Conservation (phyloP, 2,329 filamentous ascomycete species). For the Cordyceps tenuipes region DNA sequence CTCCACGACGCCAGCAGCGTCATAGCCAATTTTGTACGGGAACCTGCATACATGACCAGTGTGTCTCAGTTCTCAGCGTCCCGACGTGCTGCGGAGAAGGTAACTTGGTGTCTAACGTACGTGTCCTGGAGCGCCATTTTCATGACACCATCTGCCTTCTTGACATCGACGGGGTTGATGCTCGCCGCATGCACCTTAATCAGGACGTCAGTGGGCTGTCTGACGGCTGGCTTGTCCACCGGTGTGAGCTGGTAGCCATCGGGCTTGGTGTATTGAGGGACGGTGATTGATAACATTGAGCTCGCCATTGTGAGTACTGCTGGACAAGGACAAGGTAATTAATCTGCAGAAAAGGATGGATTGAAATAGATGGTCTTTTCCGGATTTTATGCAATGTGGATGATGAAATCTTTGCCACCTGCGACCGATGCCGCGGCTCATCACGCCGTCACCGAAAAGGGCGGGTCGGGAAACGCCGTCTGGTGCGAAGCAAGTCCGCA, state of each 20-base stretch:
- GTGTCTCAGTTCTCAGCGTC: too few species aligned
- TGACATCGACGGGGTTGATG: slow-evolving; percentile 38
- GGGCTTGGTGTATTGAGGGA: slow-evolving; percentile 16
- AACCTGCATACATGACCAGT: slow-evolving; percentile 3
- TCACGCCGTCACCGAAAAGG: neutral
- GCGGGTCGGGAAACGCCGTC: neutral
- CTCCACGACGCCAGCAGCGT: slow-evolving; percentile 5
- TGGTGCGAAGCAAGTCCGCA: slow-evolving; percentile 3
- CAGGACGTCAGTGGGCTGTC: slow-evolving; percentile 18
- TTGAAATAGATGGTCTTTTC: neutral
- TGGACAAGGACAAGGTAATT: too few species aligned
- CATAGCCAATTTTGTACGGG: slow-evolving; percentile 7
- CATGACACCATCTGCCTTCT: slow-evolving; percentile 28
- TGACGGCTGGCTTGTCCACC: slow-evolving; percentile 18
- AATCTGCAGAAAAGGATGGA: neutral
- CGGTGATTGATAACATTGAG: slow-evolving; percentile 16
- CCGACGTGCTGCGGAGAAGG: neutral
- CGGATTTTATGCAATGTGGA: neutral
- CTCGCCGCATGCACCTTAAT: slow-evolving; percentile 35
- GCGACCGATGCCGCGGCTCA: neutral
- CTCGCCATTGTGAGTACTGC: neutral
- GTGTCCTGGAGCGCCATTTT: slow-evolving; percentile 24
- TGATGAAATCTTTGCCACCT: neutral
- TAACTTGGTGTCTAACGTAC: slow-evolving; percentile 18
- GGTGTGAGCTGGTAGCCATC: slow-evolving; percentile 15